These are phyloP conservation scores for Crucibulum parvulum DNA, from an alignment of 1,284 basidiomycete species.

Conservation along the genomic window DNA sequence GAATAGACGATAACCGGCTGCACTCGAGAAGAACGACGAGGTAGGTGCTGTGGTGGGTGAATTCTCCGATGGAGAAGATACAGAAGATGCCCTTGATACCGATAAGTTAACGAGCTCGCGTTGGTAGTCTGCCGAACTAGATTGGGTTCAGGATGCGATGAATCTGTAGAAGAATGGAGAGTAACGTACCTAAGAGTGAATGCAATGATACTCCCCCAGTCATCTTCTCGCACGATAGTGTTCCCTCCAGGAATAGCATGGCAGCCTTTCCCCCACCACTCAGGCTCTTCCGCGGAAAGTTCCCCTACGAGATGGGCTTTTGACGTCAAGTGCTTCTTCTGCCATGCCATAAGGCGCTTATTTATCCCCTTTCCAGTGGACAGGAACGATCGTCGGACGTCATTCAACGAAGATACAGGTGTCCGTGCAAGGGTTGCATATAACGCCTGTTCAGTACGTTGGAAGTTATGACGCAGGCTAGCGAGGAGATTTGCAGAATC, in stretches of 20 bases:
- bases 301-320: slow-evolving; percentile 31
- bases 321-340: slow-evolving; percentile 58
- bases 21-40: slow-evolving; percentile 56
- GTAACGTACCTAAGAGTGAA: slow-evolving; percentile 66
- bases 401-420: slow-evolving; percentile 57
- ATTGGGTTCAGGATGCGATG: background rate
- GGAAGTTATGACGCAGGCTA: slow-evolving; percentile 61
- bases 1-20: slow-evolving; percentile 56
- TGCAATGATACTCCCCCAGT: slow-evolving; percentile 80
- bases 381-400: slow-evolving; percentile 64
- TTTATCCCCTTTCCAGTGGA: slow-evolving; percentile 55
- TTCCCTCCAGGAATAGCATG: slow-evolving; percentile 74
- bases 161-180: background rate
- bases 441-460: slow-evolving; percentile 61
- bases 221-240: slow-evolving; percentile 71
- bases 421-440: slow-evolving; percentile 59
- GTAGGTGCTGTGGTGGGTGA: slow-evolving; percentile 22
- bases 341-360: slow-evolving; percentile 64
- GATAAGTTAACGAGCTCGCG: slow-evolving; percentile 60
- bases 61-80: slow-evolving; percentile 29
- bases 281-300: slow-evolving; percentile 52
- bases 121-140: slow-evolving; percentile 68
- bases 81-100: slow-evolving; percentile 23
- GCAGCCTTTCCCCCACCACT: slow-evolving; percentile 66
- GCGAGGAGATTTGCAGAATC: slow-evolving; percentile 51